These are phyloP conservation scores for Neopestalotiopsis clavispora DNA, from an alignment of 2,329 filamentous ascomycete species.

Conservation along the genomic window DNA sequence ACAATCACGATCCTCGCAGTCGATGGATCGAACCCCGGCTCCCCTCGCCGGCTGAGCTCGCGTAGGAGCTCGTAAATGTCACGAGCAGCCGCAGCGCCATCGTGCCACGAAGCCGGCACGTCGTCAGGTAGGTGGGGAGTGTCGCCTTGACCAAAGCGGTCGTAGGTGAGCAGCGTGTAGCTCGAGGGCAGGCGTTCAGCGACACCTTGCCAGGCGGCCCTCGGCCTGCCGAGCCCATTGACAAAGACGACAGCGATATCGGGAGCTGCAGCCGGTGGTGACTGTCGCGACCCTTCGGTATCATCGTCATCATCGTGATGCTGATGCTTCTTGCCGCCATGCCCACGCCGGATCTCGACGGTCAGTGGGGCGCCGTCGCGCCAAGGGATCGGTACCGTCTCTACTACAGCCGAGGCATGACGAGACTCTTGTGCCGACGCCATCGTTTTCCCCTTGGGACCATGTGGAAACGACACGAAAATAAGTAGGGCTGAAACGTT, in stretches of 20 bases:
- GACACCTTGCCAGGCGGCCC: neutral
- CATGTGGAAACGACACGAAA: neutral
- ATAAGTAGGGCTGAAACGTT: neutral
- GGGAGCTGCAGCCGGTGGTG: too few relatives aligned
- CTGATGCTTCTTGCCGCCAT: neutral
- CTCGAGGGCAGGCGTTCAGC: neutral
- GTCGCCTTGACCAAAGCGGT: slow-evolving; percentile 15
- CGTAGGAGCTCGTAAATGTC: slow-evolving; percentile 5
- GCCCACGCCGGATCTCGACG: neutral
- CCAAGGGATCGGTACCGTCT: slow-evolving; percentile 11
- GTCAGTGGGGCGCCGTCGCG: slow-evolving; percentile 2
- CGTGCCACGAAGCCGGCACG: neutral
- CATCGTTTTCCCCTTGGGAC: neutral
- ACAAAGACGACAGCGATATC: slow-evolving; percentile 5
- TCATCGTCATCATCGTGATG: neutral
- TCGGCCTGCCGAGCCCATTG: slow-evolving; percentile 3
- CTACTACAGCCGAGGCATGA: neutral
- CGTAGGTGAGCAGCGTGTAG: slow-evolving; percentile 8
- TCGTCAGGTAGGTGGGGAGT: slow-evolving; percentile 1
- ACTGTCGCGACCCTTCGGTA: too few relatives aligned
- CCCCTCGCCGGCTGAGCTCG: neutral
- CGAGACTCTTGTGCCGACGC: neutral
- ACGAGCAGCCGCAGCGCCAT: slow-evolving; percentile 5
- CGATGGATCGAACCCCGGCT: neutral
- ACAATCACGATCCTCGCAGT: neutral